phyloP scores from a whole-genome alignment of 1,284 basidiomycete genomes.

The Vanrija sp. region DNA sequence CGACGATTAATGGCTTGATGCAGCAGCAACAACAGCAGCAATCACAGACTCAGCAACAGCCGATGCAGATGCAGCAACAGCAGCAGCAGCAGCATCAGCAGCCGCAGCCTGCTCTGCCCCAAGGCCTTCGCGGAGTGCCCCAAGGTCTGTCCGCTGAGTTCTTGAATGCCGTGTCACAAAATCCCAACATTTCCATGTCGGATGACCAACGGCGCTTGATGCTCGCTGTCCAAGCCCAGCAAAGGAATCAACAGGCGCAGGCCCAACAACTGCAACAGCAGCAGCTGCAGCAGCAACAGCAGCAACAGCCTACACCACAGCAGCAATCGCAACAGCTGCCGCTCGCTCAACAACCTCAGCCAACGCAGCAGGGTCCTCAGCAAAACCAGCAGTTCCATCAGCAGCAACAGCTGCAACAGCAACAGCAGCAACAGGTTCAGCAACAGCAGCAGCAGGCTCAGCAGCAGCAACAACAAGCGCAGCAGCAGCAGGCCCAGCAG shows the following conservation, averaged over 20 bases:
- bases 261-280: neutral
- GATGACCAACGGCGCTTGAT: conserved; percentile 15
- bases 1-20: conserved; percentile 3
- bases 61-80: conserved; percentile 1
- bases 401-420: conserved; percentile 8
- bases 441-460: conserved; percentile 10
- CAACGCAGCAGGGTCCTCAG: neutral
- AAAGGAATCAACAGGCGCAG: conserved; percentile 5
- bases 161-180: conserved; percentile 10
- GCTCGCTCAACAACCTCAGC: neutral
- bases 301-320: conserved; percentile 1
- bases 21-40: conserved; percentile 11
- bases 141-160: conserved; percentile 11
- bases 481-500: neutral
- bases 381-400: neutral
- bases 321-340: conserved; percentile 4
- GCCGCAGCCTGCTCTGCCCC: neutral
- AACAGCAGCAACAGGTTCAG: neutral
- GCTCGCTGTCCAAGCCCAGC: neutral
- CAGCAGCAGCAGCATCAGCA: conserved; percentile 3
- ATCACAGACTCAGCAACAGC: neutral
- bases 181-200: conserved; percentile 11
- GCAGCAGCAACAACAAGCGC: neutral
- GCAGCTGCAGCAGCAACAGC: conserved; percentile 2
- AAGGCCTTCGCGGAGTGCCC: neutral